Base-by-base conservation (phyloP, 768 basidiomycete genomes). In the Rubroboletus pulcherrimus region DNA sequence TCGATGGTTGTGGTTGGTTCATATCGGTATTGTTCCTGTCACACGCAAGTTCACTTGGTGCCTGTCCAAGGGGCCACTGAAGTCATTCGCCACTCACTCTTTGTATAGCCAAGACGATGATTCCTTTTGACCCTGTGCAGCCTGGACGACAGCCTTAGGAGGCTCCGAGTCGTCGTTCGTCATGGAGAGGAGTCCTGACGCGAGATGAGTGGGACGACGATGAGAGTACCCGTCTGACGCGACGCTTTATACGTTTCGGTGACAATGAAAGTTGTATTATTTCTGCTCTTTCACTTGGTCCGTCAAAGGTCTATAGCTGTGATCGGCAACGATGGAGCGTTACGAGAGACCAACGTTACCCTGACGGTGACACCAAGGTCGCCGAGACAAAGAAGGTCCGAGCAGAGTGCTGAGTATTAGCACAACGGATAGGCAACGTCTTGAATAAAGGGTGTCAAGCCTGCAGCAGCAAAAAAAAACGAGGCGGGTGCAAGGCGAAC, bases 41-140 rank as follows among this genome's bases (percentile, higher is more conserved):
- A 19, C 34, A 43, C 19, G 15, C 33, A 51, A 41, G 29, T 46
- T 12, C 51, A 47, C 31, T 44, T 44, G 46, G 24, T 5, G 45
- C 15, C 19, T 34, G 38, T 51, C 9, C 41, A 29, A 46, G 21
- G 29, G 11, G 35, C 29, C 12, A 21, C 10, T 49, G 4, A 34
- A 50, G 26, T 9, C 12, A 15, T 38, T 30, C 7, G 21, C 10
- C 7, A 61, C 64, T 64, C 49, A 65, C 64, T 50, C 43, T 44
- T 39, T 50, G 39, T 49, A 26, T 46, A 24, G 12, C 8, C 31
- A 35, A 35, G 42, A 40, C 3, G 40, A 21, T 2, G 34, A 31
- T 21, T 56, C 56, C n/a, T 45, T 24, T 39, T 44, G 41, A 24
- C 10, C 15, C 21, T 61, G 63, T 19, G 19, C 29, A 72, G 64